phyloP scores from a whole-genome alignment of 345 rosid species.

The Mangifera indica region DNA sequence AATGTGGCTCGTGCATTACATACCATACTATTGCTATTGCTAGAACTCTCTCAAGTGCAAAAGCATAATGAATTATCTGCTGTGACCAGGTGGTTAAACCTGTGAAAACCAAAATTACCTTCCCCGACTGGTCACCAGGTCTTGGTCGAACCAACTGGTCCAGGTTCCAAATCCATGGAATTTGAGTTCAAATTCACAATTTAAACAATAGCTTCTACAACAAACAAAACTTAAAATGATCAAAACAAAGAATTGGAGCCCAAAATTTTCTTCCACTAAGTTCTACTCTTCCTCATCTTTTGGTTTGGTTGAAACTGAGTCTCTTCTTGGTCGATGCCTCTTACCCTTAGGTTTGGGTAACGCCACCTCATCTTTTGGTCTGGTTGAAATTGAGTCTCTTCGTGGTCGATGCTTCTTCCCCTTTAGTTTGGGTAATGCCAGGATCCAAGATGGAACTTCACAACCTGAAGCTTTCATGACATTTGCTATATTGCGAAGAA shows the following conservation, averaged over 20 bases:
- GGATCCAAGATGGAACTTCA: slow-evolving; percentile 87
- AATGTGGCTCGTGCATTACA: too few relatives aligned
- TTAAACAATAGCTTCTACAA: neutral
- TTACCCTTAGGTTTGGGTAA: slow-evolving; percentile 72
- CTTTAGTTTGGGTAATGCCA: slow-evolving; percentile 59
- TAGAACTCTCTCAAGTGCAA: too few relatives aligned
- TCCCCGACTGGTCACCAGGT: too few relatives aligned
- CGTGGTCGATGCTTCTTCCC: slow-evolving; percentile 84
- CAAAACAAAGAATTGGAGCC: neutral
- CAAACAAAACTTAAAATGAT: neutral
- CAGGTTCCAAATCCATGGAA: too few relatives aligned
- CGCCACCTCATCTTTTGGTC: slow-evolving; percentile 50
- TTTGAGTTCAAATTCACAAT: neutral
- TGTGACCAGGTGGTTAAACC: too few relatives aligned
- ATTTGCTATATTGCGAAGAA: slow-evolving; percentile 79
- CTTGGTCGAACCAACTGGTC: too few relatives aligned
- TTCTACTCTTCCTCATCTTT: slow-evolving; percentile 33
- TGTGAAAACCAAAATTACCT: too few relatives aligned
- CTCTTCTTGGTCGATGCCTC: slow-evolving; percentile 76
- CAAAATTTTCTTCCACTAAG: neutral
- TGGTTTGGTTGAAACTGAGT: slow-evolving; percentile 64
- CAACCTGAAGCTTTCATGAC: slow-evolving; percentile 83
- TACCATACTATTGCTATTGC: too few relatives aligned
- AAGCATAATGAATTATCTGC: too few relatives aligned
- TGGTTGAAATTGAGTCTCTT: slow-evolving; percentile 68